Evolutionary conservation across 805 yeast genomes (phyloP).

Genomic region (Grigorovia yakushimaensis): DNA sequence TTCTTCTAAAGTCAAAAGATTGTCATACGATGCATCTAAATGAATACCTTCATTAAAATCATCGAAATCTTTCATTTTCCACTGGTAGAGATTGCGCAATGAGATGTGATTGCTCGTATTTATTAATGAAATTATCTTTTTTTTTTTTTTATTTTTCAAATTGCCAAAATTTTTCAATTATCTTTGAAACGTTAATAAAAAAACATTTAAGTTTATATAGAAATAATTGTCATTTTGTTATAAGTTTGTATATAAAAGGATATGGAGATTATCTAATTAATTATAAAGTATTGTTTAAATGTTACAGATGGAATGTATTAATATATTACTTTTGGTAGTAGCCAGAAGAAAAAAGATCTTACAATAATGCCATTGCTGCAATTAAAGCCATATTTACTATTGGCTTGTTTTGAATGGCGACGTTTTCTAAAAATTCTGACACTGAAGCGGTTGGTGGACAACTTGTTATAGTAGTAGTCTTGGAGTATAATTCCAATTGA

Average conservation of each 20-base stretch:
- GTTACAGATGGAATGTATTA: not conserved
- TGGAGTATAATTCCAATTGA: not conserved
- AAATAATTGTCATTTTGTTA: not conserved
- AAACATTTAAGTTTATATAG: not conserved
- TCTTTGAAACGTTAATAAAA: not conserved
- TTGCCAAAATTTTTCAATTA: not conserved
- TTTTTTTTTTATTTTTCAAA: not conserved
- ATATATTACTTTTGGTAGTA: not conserved
- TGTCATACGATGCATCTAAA: slow-evolving; percentile 3
- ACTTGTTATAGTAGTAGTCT: not conserved
- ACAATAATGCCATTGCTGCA: slow-evolving; percentile 2
- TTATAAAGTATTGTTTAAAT: not conserved
- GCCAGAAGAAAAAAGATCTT: not conserved
- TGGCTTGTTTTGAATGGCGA: not conserved
- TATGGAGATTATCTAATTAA: too few relatives aligned
- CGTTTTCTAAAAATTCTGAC: slow-evolving; percentile 4
- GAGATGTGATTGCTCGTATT: too few relatives aligned
- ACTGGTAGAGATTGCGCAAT: too few relatives aligned
- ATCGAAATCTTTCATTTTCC: slow-evolving; percentile 6
- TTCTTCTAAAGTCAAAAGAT: slow-evolving; percentile 6
- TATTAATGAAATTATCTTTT: too few relatives aligned
- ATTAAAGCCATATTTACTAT: not conserved
- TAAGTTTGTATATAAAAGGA: not conserved
- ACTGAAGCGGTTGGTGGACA: slow-evolving; percentile 1
- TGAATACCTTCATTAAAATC: slow-evolving; percentile 9